Evolutionary conservation across 2,329 filamentous ascomycete species (phyloP).

Genomic region (Triangularia verruculosa): DNA sequence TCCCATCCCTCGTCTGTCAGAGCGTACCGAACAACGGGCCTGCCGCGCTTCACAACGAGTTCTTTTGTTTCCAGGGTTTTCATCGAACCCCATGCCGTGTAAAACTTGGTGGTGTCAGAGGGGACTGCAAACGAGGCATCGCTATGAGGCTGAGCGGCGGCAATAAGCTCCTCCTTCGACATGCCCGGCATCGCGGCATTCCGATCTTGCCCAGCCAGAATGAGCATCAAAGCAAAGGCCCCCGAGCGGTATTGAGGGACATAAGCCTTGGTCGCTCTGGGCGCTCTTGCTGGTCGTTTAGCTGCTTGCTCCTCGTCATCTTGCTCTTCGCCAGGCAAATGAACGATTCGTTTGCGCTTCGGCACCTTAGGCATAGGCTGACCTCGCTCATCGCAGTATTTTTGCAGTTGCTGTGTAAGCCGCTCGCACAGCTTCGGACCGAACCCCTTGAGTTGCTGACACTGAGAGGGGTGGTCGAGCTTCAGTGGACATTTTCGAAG

Average conservation of each 20-base stretch:
- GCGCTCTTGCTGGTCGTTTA: conserved; percentile 51
- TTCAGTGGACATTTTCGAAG: conserved; percentile 70
- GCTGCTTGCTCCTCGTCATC: conserved; percentile 37
- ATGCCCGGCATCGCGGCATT: conserved; percentile 52
- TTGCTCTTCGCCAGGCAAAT: conserved; percentile 33
- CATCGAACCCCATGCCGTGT: conserved; percentile 82
- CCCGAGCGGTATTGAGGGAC: conserved; percentile 72
- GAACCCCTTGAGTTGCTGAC: conserved; percentile 69
- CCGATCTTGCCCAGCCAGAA: conserved; percentile 58
- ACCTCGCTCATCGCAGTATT: conserved; percentile 64
- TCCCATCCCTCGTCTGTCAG: conserved; percentile 79
- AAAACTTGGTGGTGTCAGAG: conserved; percentile 64
- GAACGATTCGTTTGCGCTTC: conserved; percentile 39
- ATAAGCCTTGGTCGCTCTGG: conserved; percentile 60
- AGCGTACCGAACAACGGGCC: conserved; percentile 64
- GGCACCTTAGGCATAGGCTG: conserved; percentile 64
- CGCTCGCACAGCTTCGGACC: conserved; percentile 69
- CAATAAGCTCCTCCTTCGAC: conserved; percentile 66
- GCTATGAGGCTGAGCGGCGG: conserved; percentile 66
- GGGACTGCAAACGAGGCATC: conserved; percentile 67
- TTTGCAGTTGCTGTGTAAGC: conserved; percentile 58
- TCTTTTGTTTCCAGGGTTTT: conserved; percentile 72
- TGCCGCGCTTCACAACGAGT: conserved; percentile 67
- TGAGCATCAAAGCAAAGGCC: conserved; percentile 68
- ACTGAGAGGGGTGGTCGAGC: conserved; percentile 70